Percentiles rank a stretch among this genome's conserved stretches.
These are phyloP conservation scores for Lathyrus sativus DNA, from an alignment of 306 rosid genomes.

Conservation along the genomic window DNA sequence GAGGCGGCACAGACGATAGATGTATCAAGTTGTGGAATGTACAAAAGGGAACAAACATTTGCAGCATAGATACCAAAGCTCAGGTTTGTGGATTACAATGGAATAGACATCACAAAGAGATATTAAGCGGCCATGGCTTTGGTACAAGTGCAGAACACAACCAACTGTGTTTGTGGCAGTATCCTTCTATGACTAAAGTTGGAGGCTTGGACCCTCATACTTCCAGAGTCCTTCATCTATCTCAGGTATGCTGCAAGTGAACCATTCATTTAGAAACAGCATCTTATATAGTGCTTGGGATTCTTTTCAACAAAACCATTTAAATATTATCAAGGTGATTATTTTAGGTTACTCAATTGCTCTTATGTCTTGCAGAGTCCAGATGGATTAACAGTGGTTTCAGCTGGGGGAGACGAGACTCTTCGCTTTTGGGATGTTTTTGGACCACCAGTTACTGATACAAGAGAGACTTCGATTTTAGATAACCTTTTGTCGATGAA, in stretches of 20 bases:
- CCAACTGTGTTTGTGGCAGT: constrained; percentile 71
- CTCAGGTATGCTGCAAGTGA: constrained; percentile 53
- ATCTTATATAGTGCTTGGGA: not conserved
- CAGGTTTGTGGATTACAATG: constrained; percentile 88
- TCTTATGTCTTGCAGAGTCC: constrained; percentile 59
- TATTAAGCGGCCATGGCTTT: constrained; percentile 82
- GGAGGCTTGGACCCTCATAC: constrained; percentile 56
- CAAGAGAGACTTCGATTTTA: constrained; percentile 44
- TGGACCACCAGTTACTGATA: constrained; percentile 53
- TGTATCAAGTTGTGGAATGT: constrained; percentile 74
- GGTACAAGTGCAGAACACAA: constrained; percentile 43
- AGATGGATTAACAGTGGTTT: constrained; percentile 70
- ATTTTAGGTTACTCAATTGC: not conserved
- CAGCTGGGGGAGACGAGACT: constrained; percentile 77
- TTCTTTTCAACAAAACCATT: not conserved
- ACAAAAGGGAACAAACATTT: constrained; percentile 56
- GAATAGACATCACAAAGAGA: constrained; percentile 75
- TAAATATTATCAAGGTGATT: constrained; percentile 2
- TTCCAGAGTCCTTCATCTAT: constrained; percentile 66
- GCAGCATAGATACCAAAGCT: constrained; percentile 61
- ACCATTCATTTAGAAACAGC: constrained; percentile 6
- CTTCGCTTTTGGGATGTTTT: constrained; percentile 76
- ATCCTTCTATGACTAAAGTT: constrained; percentile 69
- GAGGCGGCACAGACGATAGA: constrained; percentile 79
- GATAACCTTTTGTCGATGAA: constrained; percentile 57